These are phyloP conservation scores for Apiosordaria backusii DNA, from an alignment of 495 filamentous ascomycete species.

Conservation along the genomic window DNA sequence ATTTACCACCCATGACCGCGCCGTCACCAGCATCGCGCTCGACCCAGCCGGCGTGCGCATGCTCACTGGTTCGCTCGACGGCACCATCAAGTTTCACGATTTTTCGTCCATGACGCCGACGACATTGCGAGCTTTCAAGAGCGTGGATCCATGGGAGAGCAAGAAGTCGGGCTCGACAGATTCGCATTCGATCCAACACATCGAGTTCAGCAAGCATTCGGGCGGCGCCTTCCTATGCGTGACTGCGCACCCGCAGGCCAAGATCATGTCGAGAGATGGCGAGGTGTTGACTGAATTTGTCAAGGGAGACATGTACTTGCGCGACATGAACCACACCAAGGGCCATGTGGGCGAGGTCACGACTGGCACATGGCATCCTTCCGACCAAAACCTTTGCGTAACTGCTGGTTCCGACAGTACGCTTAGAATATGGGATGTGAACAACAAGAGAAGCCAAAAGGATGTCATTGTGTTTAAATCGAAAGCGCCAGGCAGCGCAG, in stretches of 20 bases:
- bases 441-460: conserved; percentile 78
- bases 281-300: conserved; percentile 79
- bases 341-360: conserved; percentile 90
- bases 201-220: conserved; percentile 78
- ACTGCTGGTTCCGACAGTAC: conserved; percentile 94
- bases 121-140: conserved; percentile 88
- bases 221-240: conserved; percentile 82
- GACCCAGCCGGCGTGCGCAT: conserved; percentile 83
- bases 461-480: conserved; percentile 96
- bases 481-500: conserved; percentile 74
- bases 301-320: conserved; percentile 97
- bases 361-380: conserved; percentile 83
- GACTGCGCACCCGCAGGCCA: conserved; percentile 81
- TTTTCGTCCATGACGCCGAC: conserved; percentile 94
- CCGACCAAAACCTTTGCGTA: conserved; percentile 73
- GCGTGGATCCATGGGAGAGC: conserved; percentile 76
- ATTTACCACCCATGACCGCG: conserved; percentile 86
- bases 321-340: conserved; percentile 95
- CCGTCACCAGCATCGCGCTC: conserved; percentile 76
- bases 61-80: conserved; percentile 85
- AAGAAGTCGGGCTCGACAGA: conserved; percentile 70
- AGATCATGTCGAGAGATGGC: conserved; percentile 84
- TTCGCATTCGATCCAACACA: conserved; percentile 80
- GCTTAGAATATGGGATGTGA: conserved; percentile 93
- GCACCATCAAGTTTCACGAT: conserved; percentile 87